Base-by-base conservation (phyloP, 805 yeast species). In the Zygoascus ofunaensis region DNA sequence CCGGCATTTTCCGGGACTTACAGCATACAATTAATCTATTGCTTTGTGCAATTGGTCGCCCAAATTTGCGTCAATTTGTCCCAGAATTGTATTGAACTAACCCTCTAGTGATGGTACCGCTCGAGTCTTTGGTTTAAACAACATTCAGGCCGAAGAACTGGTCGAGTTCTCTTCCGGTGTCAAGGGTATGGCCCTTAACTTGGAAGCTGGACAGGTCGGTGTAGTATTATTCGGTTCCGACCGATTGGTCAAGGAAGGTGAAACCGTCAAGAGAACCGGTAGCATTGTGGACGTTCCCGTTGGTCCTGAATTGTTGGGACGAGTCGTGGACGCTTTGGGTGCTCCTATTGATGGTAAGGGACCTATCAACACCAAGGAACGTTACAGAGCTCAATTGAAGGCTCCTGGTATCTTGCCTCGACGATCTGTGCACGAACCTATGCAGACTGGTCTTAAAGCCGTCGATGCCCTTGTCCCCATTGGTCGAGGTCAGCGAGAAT, bases 391-490 rank as follows among this genome's bases (percentile, higher is more conserved):
- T 62, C 96, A 92, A 80, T 84, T 90, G 62, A 92, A 92, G 79
- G 99, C 98, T 62, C 99, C 98, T 73, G 99, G 99, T 81, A 92
- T 92, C 66, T 80, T 92, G 72, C 98, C 98, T 77, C 90, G 99
- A 81, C 85, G 82, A 65, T 87, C 97, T 52, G 99, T 92, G 59
- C 80, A 70, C 77, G 98, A 92, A 80, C 98, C 99, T 70, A 92
- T 92, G 83, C 98, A 92, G 79, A 90, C 98, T 64, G 99, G 98
- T 82, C 82, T 92, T 68, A 92, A 92, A 79, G 82, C 97, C 54
- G 96, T 92, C 61, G 99, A 92, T 70, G 90, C 98, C 68, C 82
- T 92, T 65, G 99, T 92, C 72, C 98, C 98, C 73, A 73, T 92
- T 63, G 98, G 98, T 70, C 92, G 98, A 84, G 98, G 98, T 72